These are phyloP conservation scores for Termitomyces sp. DNA, from an alignment of 768 basidiomycete species.

Conservation along the genomic window DNA sequence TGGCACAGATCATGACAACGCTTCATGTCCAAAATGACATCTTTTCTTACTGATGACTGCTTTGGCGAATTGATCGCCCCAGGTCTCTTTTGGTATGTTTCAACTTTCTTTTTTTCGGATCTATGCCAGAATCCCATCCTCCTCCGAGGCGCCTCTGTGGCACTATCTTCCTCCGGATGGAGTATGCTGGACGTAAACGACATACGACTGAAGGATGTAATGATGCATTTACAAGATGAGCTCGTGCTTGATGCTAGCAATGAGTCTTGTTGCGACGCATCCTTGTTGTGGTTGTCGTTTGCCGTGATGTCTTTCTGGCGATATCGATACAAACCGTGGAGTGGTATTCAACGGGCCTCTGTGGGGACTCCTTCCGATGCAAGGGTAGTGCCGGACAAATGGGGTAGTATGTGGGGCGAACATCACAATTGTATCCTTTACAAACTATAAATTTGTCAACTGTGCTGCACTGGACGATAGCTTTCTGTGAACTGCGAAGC, in stretches of 20 bases:
- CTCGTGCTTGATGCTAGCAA: constrained; percentile 3
- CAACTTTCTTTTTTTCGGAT: neutral
- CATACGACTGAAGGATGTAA: constrained; percentile 3
- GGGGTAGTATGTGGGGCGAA: constrained; percentile 84
- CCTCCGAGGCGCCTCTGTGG: constrained; percentile 15
- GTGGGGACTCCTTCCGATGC: constrained; percentile 80
- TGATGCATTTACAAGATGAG: constrained; percentile 16
- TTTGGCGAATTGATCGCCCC: neutral
- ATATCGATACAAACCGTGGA: constrained; percentile 35
- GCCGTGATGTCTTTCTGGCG: constrained; percentile 4
- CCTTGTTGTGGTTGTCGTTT: neutral
- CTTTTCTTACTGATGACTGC: neutral
- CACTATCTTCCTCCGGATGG: constrained; percentile 14
- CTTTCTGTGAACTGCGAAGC: neutral
- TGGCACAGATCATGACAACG: neutral
- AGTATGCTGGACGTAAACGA: constrained; percentile 8
- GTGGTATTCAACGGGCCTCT: constrained; percentile 54
- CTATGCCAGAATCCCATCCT: constrained; percentile 9
- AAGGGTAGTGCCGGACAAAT: constrained; percentile 63
- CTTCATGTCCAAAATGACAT: constrained; percentile 1
- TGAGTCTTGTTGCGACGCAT: constrained; percentile 13
- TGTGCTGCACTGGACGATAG: neutral
- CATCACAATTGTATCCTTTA: constrained; percentile 26
- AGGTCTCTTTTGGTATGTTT: neutral
- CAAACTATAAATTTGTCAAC: neutral